phyloP scores from a whole-genome alignment of 2,329 filamentous ascomycete species.

The Nothopassalora personata region DNA sequence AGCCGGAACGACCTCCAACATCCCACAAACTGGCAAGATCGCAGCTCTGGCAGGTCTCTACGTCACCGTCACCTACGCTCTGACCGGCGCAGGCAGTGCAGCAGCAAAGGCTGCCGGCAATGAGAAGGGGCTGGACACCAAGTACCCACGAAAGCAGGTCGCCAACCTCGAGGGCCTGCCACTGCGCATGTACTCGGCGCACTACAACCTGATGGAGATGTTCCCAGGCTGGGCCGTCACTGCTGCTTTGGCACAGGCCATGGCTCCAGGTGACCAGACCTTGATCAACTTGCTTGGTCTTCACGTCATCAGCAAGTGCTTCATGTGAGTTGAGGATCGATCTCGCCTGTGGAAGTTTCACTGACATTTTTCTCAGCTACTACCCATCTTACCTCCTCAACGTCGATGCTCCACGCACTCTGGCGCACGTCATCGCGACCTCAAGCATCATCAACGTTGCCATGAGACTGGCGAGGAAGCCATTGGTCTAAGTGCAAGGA shows the following conservation, averaged over 20 bases:
- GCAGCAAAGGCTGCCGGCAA: constrained; percentile 21
- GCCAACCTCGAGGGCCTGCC: constrained; percentile 24
- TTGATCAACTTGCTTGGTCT: constrained; percentile 29
- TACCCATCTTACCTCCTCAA: constrained; percentile 27
- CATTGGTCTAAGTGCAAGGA: constrained; percentile 11
- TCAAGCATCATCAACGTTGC: constrained; percentile 27
- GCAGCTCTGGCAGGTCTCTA: constrained; percentile 27
- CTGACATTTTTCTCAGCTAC: constrained; percentile 13
- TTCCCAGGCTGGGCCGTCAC: constrained; percentile 26
- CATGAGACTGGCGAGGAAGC: constrained; percentile 24
- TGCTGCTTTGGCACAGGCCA: constrained; percentile 27
- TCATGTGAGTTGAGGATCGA: constrained; percentile 20
- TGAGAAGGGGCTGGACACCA: constrained; percentile 26
- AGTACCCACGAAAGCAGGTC: constrained; percentile 22
- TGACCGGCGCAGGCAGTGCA: constrained; percentile 25
- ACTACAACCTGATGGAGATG: constrained; percentile 27
- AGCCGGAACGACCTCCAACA: constrained; percentile 15
- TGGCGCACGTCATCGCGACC: constrained; percentile 27
- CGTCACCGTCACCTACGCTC: constrained; percentile 26
- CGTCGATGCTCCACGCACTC: constrained; percentile 14
- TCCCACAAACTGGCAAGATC: constrained; percentile 25
- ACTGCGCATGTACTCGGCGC: constrained; percentile 24
- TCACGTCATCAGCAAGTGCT: constrained; percentile 28
- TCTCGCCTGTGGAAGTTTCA: neutral
- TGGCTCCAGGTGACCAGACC: constrained; percentile 25